These are phyloP conservation scores for Paraphoma sp. DNA, from an alignment of 2,329 filamentous ascomycete species.

Conservation along the genomic window DNA sequence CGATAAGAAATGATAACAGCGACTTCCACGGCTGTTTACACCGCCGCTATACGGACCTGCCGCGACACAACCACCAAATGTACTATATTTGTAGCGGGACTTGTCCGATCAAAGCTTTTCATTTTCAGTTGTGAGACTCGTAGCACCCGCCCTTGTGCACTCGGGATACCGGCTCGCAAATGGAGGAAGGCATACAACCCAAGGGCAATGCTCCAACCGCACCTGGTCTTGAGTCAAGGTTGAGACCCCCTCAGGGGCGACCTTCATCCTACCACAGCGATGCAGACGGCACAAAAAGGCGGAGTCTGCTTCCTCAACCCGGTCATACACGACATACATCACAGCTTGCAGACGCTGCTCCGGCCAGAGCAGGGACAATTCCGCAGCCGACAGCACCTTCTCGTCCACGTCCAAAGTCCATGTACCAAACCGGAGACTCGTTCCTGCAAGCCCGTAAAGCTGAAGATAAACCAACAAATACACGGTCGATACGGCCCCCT, in stretches of 20 bases:
- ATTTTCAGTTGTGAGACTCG: no score
- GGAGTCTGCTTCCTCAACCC: constrained; percentile 43
- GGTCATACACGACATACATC: constrained; percentile 32
- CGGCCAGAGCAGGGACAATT: constrained; percentile 1
- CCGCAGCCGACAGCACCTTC: constrained; percentile 6
- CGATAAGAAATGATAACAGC: no score
- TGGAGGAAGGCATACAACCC: no score
- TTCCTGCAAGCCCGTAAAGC: constrained; percentile 7
- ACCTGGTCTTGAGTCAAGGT: background rate
- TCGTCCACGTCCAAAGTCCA: constrained; percentile 38
- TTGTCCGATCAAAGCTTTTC: no score
- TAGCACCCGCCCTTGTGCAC: no score
- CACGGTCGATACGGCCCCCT: constrained; percentile 25
- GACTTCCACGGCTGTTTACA: no score
- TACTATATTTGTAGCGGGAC: no score
- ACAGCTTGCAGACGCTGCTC: constrained; percentile 3
- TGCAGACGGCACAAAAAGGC: constrained; percentile 18
- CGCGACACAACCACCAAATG: no score
- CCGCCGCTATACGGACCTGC: no score
- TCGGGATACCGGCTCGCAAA: no score
- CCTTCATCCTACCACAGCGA: constrained; percentile 12
- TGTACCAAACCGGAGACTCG: constrained; percentile 33
- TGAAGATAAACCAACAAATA: constrained; percentile 9
- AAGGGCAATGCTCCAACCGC: background rate
- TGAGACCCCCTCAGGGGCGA: constrained; percentile 5